Evolutionary conservation across 176 grass and related monocot species (phyloP).

Genomic region (Zea luxurians): DNA sequence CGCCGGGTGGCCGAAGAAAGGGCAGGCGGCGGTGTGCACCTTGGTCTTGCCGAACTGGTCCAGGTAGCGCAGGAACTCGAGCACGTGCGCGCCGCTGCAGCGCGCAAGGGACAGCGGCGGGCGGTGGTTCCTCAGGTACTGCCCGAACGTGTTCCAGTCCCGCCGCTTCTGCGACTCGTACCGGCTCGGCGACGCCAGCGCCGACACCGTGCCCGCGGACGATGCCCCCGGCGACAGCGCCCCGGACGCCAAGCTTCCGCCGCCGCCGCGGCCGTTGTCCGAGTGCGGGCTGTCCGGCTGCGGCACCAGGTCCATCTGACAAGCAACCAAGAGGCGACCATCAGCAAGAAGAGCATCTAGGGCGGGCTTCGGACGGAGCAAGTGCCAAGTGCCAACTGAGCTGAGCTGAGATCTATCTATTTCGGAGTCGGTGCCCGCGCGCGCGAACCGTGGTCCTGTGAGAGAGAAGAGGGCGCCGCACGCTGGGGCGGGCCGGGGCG

Average conservation of each 20-base stretch:
- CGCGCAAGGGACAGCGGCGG: conserved; percentile 74
- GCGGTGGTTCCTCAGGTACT: conserved; percentile 90
- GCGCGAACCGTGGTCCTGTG: conserved; percentile 39
- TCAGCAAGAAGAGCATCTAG: not conserved
- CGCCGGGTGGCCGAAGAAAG: conserved; percentile 87
- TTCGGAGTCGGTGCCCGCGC: conserved; percentile 38
- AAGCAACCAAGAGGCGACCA: conserved; percentile 4
- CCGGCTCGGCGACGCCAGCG: conserved; percentile 45
- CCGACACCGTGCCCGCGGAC: not conserved
- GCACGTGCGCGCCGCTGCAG: conserved; percentile 90
- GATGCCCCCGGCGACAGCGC: not conserved
- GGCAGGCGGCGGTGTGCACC: conserved; percentile 69
- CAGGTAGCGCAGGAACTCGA: conserved; percentile 93
- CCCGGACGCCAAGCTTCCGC: not conserved
- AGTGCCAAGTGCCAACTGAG: too few relatives aligned
- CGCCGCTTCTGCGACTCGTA: conserved; percentile 39
- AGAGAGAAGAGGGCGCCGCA: conserved; percentile 34
- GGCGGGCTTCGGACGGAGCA: not conserved
- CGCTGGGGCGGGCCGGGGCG: not conserved
- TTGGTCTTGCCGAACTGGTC: conserved; percentile 99
- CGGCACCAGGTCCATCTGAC: conserved; percentile 69
- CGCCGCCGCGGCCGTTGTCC: conserved; percentile 36
- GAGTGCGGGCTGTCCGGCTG: conserved; percentile 73
- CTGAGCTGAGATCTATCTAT: conserved; percentile 53
- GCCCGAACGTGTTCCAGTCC: conserved; percentile 95